Evolutionary conservation across 179 eudicot species (phyloP), one percentile per base, ranked within the genome.

Genomic region (Beta corolliflora): DNA sequence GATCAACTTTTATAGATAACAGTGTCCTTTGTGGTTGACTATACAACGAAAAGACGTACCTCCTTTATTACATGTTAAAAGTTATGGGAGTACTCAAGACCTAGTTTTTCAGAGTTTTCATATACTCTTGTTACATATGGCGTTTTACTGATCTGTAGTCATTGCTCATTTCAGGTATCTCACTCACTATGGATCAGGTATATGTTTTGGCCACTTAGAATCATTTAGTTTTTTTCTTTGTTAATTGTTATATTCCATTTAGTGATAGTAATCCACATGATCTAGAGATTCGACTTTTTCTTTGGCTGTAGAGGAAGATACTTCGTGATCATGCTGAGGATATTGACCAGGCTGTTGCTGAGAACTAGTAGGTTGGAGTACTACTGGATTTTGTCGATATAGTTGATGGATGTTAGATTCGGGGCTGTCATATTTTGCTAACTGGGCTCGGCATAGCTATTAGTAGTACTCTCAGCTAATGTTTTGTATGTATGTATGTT

Each of bases 171-270:
- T 69, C 88, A 91, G 94, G 94, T 71, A 91, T 91, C 73, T 87
- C 93, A 18, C 84, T 91, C 73, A 77, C 86, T 80, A 85, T 90
- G 92, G 94, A 91, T 86, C 94, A 91, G 94, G 94, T 91, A 88
- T 55, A 71, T 75, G 59, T 69, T 29, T 55, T 14, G 18, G 46
- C n/a, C 50, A 18, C 7, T 67, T 19, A 59, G 8, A 18, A 1
- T 66, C 48, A 31, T 36, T 48, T 7, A 5, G 21, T 31, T 72
- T 0, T 53, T 44, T 13, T 55, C 36, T 67, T 36, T 3, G 41
- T 36, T 29, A 29, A 29, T 36, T 36, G 9, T 19, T 12, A 7
- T 7, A 12, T 44, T 77, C 19, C 2, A 7, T 73, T 73, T 50
- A 44, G 45, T 69, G 69, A 16, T 60, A 5, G 29, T 6, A 56